Conservation (phyloP, 2,329 filamentous ascomycete species). For the Penicillium glabrum region DNA sequence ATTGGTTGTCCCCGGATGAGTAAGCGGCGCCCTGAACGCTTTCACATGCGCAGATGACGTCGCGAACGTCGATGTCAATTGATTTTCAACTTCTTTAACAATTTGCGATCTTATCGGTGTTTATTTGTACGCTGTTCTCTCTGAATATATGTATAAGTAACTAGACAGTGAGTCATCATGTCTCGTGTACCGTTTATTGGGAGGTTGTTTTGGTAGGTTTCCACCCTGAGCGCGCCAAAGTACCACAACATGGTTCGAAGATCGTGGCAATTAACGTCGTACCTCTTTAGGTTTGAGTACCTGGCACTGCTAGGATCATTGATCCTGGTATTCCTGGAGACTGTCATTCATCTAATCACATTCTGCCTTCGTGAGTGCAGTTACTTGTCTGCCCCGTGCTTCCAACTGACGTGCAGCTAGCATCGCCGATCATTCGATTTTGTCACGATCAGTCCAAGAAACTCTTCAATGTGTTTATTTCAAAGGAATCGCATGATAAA, state of each 20-base stretch:
- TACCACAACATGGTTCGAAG: not conserved
- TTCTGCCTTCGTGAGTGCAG: conserved; percentile 74
- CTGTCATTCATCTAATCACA: conserved; percentile 79
- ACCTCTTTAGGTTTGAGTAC: conserved; percentile 70
- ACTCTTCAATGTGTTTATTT: conserved; percentile 76
- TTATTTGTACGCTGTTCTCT: not conserved
- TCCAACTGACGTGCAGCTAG: conserved; percentile 45
- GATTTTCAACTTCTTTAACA: not conserved
- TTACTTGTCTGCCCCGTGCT: not conserved
- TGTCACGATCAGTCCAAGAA: conserved; percentile 80
- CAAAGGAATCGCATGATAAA: conserved; percentile 66
- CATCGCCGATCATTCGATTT: conserved; percentile 75
- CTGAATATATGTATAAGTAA: conserved; percentile 7
- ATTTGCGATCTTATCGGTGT: not conserved
- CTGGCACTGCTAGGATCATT: conserved; percentile 82
- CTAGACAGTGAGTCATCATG: conserved; percentile 39
- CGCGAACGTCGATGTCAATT: conserved; percentile 3
- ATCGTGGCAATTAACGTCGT: conserved; percentile 4
- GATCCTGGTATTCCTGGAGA: conserved; percentile 77
- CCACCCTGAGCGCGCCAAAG: not conserved
- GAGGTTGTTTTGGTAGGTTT: conserved; percentile 53
- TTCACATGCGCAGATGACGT: conserved; percentile 29
- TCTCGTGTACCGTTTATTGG: conserved; percentile 63
- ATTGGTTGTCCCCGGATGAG: conserved; percentile 32
- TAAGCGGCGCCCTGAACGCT: conserved; percentile 24